Evolutionary conservation across 148 eudicot species (phyloP), one percentile per base, ranked within the genome.

Genomic region (Dianthus caryophyllus): DNA sequence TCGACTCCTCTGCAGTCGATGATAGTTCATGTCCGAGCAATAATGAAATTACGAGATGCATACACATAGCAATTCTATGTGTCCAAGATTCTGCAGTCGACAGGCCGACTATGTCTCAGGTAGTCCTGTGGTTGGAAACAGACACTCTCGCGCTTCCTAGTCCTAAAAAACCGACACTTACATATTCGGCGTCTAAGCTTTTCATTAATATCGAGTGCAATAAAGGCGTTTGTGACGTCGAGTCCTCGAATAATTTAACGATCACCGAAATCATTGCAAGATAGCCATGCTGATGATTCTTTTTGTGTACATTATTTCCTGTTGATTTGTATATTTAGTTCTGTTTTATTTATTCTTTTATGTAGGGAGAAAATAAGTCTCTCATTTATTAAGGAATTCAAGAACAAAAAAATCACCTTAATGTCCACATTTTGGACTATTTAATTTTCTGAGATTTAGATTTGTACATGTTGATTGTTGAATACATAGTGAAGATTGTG

Each of bases 71-170:
- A 13, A 70, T 88, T 79, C 52, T 88, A 21, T 88, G 94, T 56
- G 86, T 88, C 4, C 94, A 85, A 68, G 89, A 85, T 69, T 51
- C 65, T 0, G 86, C 87, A 30, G 57, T 36, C 33, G 43, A 70
- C 36, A 79, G 94, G 55, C 94, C 94, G 18, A 78, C 69, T 52
- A 88, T 88, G 88, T 66, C 94, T 54, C 69, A 79, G 47, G 83
- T 81, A n/a, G 81, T 88, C 14, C 46, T 88, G 41, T 85, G 82
- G 94, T 73, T 88, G 71, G 94, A 85, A 78, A 80, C 82, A 31
- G 84, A 81, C 69, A 73, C 63, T 60, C 72, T 74, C 31, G 65
- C 71, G 21, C 77, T 88, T 76, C 85, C 88, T 2, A 44, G 61
- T 68, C 89, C 94, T 6, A 80, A 64, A 56, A 70, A 78, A 55